Conservation (phyloP, 108 stramenopile genomes). For the Cylindrotheca closterium region DNA sequence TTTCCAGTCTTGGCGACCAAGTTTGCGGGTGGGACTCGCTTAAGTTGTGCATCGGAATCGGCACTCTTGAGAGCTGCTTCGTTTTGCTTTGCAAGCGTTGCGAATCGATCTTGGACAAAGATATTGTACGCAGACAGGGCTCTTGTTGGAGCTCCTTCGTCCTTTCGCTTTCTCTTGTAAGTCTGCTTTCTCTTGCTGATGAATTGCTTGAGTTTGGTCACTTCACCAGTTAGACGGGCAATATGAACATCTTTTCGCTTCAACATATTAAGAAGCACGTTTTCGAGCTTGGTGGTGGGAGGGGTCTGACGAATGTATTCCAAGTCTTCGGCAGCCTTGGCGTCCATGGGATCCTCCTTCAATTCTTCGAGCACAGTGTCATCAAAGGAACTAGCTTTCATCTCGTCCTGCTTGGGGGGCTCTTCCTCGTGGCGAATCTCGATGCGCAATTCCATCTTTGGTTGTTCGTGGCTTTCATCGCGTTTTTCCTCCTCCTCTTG, state of each 20-base stretch:
- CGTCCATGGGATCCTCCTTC: constrained; percentile 20
- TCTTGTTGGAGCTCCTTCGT: constrained; percentile 71
- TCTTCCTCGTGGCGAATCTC: constrained; percentile 18
- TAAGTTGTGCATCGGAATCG: constrained; percentile 50
- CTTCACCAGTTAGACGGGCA: constrained; percentile 48
- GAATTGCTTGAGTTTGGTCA: constrained; percentile 64
- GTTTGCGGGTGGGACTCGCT: constrained; percentile 71
- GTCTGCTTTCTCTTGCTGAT: constrained; percentile 79
- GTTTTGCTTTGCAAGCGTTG: constrained; percentile 70
- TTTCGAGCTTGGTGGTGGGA: constrained; percentile 49
- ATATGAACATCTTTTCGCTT: constrained; percentile 48
- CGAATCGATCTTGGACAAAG: constrained; percentile 79
- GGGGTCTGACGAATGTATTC: constrained; percentile 29
- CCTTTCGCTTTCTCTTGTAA: constrained; percentile 81
- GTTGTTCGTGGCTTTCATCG: constrained; percentile 14
- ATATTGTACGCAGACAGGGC: constrained; percentile 81
- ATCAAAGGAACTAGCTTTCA: constrained; percentile 1
- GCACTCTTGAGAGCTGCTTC: constrained; percentile 70
- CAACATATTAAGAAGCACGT: constrained; percentile 41
- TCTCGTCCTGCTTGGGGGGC: background rate
- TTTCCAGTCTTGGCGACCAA: constrained; percentile 68
- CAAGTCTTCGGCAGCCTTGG: constrained; percentile 26
- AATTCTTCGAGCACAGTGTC: constrained; percentile 1
- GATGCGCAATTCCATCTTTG: constrained; percentile 12
- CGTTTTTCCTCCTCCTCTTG: constrained; percentile 4